Evolutionary conservation across 345 rosid species (phyloP).

Genomic region (Brassica rapa): DNA sequence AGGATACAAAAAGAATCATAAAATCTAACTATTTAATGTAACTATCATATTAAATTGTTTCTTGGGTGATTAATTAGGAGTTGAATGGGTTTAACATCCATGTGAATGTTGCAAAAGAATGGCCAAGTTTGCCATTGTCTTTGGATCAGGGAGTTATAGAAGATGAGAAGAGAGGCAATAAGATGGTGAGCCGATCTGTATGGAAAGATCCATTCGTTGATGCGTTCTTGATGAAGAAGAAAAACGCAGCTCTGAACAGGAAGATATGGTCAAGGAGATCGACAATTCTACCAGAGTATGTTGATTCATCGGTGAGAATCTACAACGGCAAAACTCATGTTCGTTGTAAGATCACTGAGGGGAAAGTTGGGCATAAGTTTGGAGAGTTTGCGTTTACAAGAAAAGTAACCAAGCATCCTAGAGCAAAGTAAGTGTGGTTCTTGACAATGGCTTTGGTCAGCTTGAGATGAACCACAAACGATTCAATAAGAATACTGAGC

Average conservation of each 20-base stretch:
- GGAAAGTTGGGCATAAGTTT: slow-evolving; percentile 51
- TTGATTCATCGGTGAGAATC: slow-evolving; percentile 44
- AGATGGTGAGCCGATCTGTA: slow-evolving; percentile 40
- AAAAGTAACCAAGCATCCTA: slow-evolving; percentile 41
- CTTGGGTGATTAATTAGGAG: slow-evolving; percentile 46
- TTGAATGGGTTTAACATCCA: slow-evolving; percentile 61
- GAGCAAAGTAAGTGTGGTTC: slow-evolving; percentile 14
- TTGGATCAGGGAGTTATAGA: slow-evolving; percentile 17
- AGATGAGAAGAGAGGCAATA: slow-evolving; percentile 20
- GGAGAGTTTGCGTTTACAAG: slow-evolving; percentile 53
- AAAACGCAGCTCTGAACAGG: slow-evolving; percentile 39
- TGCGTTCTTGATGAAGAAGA: slow-evolving; percentile 49
- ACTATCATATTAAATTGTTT: not conserved
- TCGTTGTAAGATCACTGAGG: slow-evolving; percentile 50
- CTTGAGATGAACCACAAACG: not conserved
- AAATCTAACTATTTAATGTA: not conserved
- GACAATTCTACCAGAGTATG: slow-evolving; percentile 50
- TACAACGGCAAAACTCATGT: slow-evolving; percentile 51
- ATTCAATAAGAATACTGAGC: slow-evolving; percentile 16
- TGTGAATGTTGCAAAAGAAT: slow-evolving; percentile 55
- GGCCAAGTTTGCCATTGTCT: slow-evolving; percentile 41
- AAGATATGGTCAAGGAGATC: slow-evolving; percentile 56
- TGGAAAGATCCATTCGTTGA: slow-evolving; percentile 56
- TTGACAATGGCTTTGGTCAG: not conserved
- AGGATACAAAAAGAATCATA: not conserved